These are phyloP conservation scores for Kazachstania kunashirensis DNA, from an alignment of 805 yeast species.

Conservation along the genomic window DNA sequence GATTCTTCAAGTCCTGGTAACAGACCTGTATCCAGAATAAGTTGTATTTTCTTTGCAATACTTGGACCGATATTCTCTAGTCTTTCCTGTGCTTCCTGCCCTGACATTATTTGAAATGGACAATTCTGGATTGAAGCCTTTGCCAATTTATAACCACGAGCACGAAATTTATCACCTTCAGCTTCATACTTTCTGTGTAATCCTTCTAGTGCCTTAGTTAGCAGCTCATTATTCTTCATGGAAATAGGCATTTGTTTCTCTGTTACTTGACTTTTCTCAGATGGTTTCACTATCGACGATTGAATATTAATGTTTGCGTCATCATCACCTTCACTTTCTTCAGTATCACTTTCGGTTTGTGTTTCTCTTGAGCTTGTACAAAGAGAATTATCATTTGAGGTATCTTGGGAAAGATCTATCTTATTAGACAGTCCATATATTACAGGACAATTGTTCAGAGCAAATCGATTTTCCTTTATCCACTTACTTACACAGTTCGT, in stretches of 20 bases:
- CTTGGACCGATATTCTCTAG: conserved; percentile 22
- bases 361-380: too few relatives aligned
- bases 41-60: conserved; percentile 25
- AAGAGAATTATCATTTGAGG: too few relatives aligned
- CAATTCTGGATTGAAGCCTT: conserved; percentile 15
- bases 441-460: conserved; percentile 1
- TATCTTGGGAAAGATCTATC: too few relatives aligned
- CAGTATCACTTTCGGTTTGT: too few relatives aligned
- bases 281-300: not conserved
- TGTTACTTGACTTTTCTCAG: not conserved
- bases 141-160: conserved; percentile 25
- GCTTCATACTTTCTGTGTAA: conserved; percentile 18
- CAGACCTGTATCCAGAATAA: conserved; percentile 16
- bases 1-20: conserved; percentile 19
- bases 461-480: conserved; percentile 9
- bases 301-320: not conserved
- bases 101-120: conserved; percentile 17
- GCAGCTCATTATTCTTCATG: conserved; percentile 9
- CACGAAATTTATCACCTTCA: conserved; percentile 23
- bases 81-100: conserved; percentile 18
- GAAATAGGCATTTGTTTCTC: not conserved
- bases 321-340: not conserved
- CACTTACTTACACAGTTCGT: conserved; percentile 14
- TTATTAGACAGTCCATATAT: too few relatives aligned
- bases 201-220: conserved; percentile 13